These are phyloP conservation scores for Trichoderma guizhouense DNA, from an alignment of 2,329 filamentous ascomycete species.

Conservation along the genomic window DNA sequence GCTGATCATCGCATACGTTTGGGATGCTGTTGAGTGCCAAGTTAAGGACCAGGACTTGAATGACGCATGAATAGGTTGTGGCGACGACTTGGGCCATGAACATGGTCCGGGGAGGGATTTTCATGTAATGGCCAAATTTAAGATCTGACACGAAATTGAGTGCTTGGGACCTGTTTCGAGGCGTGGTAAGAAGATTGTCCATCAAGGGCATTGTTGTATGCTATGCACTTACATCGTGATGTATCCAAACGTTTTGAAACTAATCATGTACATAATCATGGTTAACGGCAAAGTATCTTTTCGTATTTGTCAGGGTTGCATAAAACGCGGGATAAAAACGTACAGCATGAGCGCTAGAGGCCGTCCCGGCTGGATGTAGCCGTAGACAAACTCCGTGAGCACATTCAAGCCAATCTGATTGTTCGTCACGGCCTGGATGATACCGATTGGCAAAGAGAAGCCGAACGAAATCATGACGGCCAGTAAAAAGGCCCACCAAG, in stretches of 20 bases:
- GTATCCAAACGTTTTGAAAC: slow-evolving; percentile 62
- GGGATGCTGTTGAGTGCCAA: slow-evolving; percentile 59
- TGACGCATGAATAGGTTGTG: slow-evolving; percentile 62
- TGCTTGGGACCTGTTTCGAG: slow-evolving; percentile 50
- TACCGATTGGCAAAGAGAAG: slow-evolving; percentile 65
- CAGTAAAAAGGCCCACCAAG: slow-evolving; percentile 70
- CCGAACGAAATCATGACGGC: slow-evolving; percentile 60
- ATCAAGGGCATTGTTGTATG: background rate
- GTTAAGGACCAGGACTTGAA: slow-evolving; percentile 64
- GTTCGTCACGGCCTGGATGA: slow-evolving; percentile 67
- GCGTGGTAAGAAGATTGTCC: background rate
- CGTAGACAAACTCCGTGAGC: slow-evolving; percentile 69
- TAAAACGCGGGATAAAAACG: slow-evolving; percentile 20
- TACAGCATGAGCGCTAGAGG: slow-evolving; percentile 72
- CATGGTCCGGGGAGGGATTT: slow-evolving; percentile 63
- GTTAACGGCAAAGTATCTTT: background rate
- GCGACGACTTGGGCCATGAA: slow-evolving; percentile 65
- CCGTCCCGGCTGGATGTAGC: slow-evolving; percentile 70
- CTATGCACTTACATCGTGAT: slow-evolving; percentile 49
- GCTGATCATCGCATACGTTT: slow-evolving; percentile 57
- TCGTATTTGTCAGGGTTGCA: background rate
- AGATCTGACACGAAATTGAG: slow-evolving; percentile 63
- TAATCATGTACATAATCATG: slow-evolving; percentile 25
- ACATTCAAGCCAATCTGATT: slow-evolving; percentile 72
- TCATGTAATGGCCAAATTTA: slow-evolving; percentile 73